A percentile compares a stretch with the other conserved stretches of the same genome.
phyloP scores from a whole-genome alignment of 2,329 filamentous ascomycete genomes.

The Aspergillus bombycis region DNA sequence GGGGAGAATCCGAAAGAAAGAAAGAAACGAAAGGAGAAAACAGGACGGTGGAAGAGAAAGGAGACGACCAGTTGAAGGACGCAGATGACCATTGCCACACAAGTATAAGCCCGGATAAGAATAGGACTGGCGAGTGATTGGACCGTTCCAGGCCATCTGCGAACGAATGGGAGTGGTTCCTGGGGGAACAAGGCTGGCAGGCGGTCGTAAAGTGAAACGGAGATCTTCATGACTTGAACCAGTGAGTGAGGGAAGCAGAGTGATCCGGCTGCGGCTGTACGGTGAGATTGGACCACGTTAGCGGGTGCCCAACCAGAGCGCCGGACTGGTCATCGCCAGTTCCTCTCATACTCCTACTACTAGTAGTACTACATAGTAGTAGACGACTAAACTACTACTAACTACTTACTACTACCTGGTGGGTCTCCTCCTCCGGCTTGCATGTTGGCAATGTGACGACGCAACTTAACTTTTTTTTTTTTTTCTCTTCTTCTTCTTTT shows the following conservation, averaged over 20 bases:
- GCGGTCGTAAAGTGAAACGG: slow-evolving; percentile 1
- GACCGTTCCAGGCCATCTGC: background rate
- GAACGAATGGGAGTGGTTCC: slow-evolving; percentile 4
- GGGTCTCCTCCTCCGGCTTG: background rate
- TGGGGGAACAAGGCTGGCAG: background rate
- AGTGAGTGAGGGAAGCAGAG: background rate
- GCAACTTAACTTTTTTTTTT: slow-evolving; percentile 6
- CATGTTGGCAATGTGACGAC: slow-evolving; percentile 16
- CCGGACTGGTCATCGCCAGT: slow-evolving; percentile 4
- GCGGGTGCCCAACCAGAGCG: slow-evolving; percentile 6
- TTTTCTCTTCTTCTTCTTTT: slow-evolving; percentile 5
- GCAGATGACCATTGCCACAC: background rate
- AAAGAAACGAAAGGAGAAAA: background rate
- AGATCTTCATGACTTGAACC: slow-evolving; percentile 1
- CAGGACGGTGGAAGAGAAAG: too few species aligned
- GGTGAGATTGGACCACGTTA: slow-evolving; percentile 10
- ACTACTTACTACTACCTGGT: too few species aligned
- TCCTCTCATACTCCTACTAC: background rate
- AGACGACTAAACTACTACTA: too few species aligned
- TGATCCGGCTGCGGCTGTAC: background rate
- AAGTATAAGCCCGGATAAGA: background rate
- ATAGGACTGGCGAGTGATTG: background rate
- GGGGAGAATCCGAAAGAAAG: background rate
- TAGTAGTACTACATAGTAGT: too few species aligned
- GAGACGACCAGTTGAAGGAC: background rate